Evolutionary conservation across 352 stramenopile species (phyloP), one percentile per base, ranked within the genome.

Genomic region (Globisporangium takayamanum): DNA sequence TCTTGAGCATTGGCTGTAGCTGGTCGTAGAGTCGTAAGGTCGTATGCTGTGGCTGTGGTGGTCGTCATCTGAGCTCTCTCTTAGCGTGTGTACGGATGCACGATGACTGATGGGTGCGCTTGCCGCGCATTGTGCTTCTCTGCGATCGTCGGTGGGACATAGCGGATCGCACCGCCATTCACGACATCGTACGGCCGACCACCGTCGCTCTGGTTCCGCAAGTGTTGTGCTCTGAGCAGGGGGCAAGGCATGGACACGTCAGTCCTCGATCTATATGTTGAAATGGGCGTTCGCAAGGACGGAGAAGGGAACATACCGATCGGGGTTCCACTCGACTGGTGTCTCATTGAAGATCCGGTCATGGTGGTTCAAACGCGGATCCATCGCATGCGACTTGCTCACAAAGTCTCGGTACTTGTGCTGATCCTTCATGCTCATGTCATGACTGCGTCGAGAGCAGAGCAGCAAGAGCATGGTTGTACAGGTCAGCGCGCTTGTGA

Each of bases 281-380:
- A 5, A 44, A 5, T 25, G 5, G 10, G 4, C 36, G 18, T 7
- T 14, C 6, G 5, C 6, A 6, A 46, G n/a, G 36, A n/a, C n/a
- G 37, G 45, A 30, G 30, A 52, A 8, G 28, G 1, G 20, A 15
- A 47, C 57, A 8, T 55, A 88, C 80, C 80, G 66, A 59, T 89
- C 69, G 25, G 69, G 61, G 41, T 80, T 73, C 70, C 80, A 73
- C 2, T 80, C 63, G 26, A 85, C 53, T 1, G 80, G 71, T 39
- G 72, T 87, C 53, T 83, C 71, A 58, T 88, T 90, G 59, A 92
- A 92, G 46, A 92, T 66, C 3, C 76, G 79, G 37, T 83, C 69
- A 59, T 88, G 75, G 7, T 78, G 71, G 26, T 75, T 65, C 28
- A 83, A 54, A 1, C 58, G 70, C 26, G 73, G 69, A 51, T 87